Conservation (phyloP, 169 alveolate genomes). For the Eimeria necatrix region DNA sequence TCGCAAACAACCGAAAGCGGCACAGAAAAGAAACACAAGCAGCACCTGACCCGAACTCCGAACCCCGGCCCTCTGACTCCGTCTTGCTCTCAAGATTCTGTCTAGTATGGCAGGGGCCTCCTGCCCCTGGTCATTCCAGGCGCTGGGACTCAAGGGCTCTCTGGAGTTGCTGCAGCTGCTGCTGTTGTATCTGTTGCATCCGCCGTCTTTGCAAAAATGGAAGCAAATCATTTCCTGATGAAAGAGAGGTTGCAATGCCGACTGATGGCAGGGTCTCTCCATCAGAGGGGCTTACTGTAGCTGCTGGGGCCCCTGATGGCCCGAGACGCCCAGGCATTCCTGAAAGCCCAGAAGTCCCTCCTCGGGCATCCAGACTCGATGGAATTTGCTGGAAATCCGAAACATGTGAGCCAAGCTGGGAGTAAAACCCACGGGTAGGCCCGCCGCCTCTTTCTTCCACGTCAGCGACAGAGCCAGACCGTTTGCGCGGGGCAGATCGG, state of each 20-base stretch:
- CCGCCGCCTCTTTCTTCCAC: background rate
- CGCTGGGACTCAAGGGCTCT: slow-evolving; percentile 73
- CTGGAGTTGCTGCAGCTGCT: slow-evolving; percentile 76
- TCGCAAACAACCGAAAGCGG: background rate
- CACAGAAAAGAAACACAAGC: background rate
- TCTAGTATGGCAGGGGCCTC: background rate
- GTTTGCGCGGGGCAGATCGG: slow-evolving; percentile 25
- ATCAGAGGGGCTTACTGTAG: slow-evolving; percentile 35
- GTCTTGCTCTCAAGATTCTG: background rate
- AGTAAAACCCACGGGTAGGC: slow-evolving; percentile 51
- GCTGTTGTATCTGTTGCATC: slow-evolving; percentile 69
- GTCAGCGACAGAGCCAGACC: slow-evolving; percentile 24
- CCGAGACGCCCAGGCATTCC: slow-evolving; percentile 27
- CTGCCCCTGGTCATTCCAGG: slow-evolving; percentile 30
- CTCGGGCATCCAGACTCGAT: slow-evolving; percentile 38
- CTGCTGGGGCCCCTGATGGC: slow-evolving; percentile 42
- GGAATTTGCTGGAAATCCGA: slow-evolving; percentile 28
- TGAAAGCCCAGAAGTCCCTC: slow-evolving; percentile 1
- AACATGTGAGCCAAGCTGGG: slow-evolving; percentile 6
- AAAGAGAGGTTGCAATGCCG: slow-evolving; percentile 27
- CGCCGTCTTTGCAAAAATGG: slow-evolving; percentile 53
- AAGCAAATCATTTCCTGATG: slow-evolving; percentile 48
- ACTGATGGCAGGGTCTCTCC: slow-evolving; percentile 23
- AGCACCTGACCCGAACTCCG: background rate
- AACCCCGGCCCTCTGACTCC: background rate